phyloP scores from a whole-genome alignment of 129 eudicot species.

The Lonicera japonica region DNA sequence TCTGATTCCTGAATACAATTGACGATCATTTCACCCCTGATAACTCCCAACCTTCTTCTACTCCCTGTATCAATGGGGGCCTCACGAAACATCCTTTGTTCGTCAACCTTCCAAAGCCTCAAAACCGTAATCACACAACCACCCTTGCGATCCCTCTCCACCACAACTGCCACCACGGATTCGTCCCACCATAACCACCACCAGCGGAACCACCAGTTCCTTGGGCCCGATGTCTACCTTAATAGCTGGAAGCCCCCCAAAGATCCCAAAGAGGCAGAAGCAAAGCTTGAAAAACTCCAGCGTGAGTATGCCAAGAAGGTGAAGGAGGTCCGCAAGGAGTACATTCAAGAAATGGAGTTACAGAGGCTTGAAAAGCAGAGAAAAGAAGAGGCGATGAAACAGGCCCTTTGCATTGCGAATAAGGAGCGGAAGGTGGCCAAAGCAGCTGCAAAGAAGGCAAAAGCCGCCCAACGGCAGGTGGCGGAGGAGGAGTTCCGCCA shows the following conservation, averaged over 20 bases:
- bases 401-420: conserved; percentile 54
- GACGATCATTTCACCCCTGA: too few relatives aligned
- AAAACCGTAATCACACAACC: too few relatives aligned
- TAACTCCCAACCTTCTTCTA: too few relatives aligned
- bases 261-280: conserved; percentile 57
- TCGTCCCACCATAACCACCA: conserved; percentile 43
- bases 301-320: conserved; percentile 66
- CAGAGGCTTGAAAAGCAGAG: conserved; percentile 49
- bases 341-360: conserved; percentile 72
- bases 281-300: conserved; percentile 48
- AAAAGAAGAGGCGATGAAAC: conserved; percentile 55
- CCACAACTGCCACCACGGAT: conserved; percentile 23
- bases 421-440: conserved; percentile 64
- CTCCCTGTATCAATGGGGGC: too few relatives aligned
- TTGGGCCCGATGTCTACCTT: conserved; percentile 41
- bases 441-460: conserved; percentile 45
- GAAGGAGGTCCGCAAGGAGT: conserved; percentile 50
- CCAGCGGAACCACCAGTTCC: conserved; percentile 47
- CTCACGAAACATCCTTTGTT: too few relatives aligned
- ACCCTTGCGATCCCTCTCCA: conserved; percentile 25
- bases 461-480: conserved; percentile 58
- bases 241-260: conserved; percentile 62
- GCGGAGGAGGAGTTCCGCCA: conserved; percentile 60
- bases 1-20: too few relatives aligned
- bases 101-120: too few relatives aligned